phyloP scores from a whole-genome alignment of 352 stramenopile species.

The Phytophthora tubulina region DNA sequence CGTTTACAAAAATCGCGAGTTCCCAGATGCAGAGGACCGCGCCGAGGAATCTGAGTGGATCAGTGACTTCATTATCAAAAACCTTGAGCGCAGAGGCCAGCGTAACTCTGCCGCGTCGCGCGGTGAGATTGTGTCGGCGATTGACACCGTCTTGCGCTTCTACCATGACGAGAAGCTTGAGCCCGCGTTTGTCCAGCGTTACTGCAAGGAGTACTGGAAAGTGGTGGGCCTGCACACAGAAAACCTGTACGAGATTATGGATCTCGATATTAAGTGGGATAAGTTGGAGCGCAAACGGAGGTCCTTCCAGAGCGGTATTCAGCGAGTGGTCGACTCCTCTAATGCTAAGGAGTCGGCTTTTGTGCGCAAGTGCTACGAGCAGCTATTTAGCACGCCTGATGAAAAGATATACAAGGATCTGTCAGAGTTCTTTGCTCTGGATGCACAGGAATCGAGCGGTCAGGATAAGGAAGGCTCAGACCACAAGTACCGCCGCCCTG shows the following conservation, averaged over 20 bases:
- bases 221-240: conserved; percentile 80
- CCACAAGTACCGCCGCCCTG: conserved; percentile 78
- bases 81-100: conserved; percentile 68
- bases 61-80: conserved; percentile 87
- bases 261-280: conserved; percentile 91
- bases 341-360: conserved; percentile 81
- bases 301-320: conserved; percentile 77
- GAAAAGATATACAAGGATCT: conserved; percentile 90
- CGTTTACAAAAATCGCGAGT: conserved; percentile 73
- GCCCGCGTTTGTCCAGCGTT: conserved; percentile 89
- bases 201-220: conserved; percentile 93
- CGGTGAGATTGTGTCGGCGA: conserved; percentile 88
- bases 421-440: conserved; percentile 86
- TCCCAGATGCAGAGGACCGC: conserved; percentile 86
- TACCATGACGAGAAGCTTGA: conserved; percentile 92
- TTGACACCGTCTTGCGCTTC: conserved; percentile 89
- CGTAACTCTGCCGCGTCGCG: conserved; percentile 63
- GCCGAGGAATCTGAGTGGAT: conserved; percentile 92
- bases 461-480: conserved; percentile 63
- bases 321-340: conserved; percentile 73
- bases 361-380: conserved; percentile 86
- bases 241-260: conserved; percentile 88
- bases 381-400: conserved; percentile 72
- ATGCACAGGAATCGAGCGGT: conserved; percentile 64
- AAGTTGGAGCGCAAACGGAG: conserved; percentile 87